Percentiles rank a stretch among this genome's conserved stretches.
Evolutionary conservation across 2,329 filamentous ascomycete genomes (phyloP).

Genomic region (Pestalotiopsis fici): DNA sequence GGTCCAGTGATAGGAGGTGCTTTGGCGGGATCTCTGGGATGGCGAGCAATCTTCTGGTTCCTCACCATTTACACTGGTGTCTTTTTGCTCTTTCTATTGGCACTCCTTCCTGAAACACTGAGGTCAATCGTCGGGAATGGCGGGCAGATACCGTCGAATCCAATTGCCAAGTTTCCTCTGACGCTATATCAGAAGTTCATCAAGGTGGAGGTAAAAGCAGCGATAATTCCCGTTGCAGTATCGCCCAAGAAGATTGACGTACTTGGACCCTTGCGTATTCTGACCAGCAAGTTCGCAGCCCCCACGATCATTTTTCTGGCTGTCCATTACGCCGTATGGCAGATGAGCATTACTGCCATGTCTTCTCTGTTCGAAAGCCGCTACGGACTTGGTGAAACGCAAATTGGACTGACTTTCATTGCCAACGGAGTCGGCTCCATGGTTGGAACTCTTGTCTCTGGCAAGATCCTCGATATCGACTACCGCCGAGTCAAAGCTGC

Average conservation of each 20-base stretch:
- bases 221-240: conserved; percentile 11
- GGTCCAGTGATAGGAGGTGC: conserved; percentile 35
- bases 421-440: conserved; percentile 13
- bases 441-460: conserved; percentile 10
- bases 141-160: background rate
- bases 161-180: conserved; percentile 29
- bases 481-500: conserved; percentile 34
- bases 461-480: conserved; percentile 20
- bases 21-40: conserved; percentile 35
- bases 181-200: background rate
- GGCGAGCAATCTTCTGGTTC: conserved; percentile 45
- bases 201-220: conserved; percentile 14
- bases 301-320: conserved; percentile 48
- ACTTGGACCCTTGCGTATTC: conserved; percentile 45
- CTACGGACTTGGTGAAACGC: conserved; percentile 13
- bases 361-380: conserved; percentile 45
- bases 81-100: background rate
- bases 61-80: conserved; percentile 23
- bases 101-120: conserved; percentile 2
- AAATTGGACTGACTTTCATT: conserved; percentile 15
- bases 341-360: conserved; percentile 56
- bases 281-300: conserved; percentile 40
- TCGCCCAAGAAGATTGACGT: conserved; percentile 41
- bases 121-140: background rate
- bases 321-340: conserved; percentile 54